Percentiles rank a stretch among this genome's conserved stretches.
Evolutionary conservation across 1,284 basidiomycete genomes (phyloP).

Genomic region (Ustilago esculenta): DNA sequence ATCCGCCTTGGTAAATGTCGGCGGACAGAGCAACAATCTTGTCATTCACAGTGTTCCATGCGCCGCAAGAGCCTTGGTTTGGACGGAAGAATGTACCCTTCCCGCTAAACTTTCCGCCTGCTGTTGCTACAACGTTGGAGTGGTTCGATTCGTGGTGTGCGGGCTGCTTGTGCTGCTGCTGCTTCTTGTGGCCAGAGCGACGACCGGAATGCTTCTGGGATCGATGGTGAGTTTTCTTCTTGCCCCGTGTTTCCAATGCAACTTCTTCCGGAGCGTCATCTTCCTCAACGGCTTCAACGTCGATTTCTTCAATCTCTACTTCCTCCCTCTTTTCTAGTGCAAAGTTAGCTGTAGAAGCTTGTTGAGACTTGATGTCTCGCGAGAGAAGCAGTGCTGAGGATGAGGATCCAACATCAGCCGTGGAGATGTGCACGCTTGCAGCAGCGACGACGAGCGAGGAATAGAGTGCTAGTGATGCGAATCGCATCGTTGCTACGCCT

Average conservation of each 20-base stretch:
- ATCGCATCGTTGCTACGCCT: too few species aligned
- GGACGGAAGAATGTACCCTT: slow-evolving; percentile 37
- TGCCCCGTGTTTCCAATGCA: too few species aligned
- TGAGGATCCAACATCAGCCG: background rate
- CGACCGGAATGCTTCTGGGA: slow-evolving; percentile 13
- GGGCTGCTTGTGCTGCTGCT: background rate
- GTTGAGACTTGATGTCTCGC: background rate
- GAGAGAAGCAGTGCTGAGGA: slow-evolving; percentile 6
- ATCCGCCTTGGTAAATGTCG: slow-evolving; percentile 27
- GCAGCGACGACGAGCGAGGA: slow-evolving; percentile 17
- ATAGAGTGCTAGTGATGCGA: slow-evolving; percentile 13
- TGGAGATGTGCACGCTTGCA: slow-evolving; percentile 15
- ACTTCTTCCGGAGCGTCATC: slow-evolving; percentile 2
- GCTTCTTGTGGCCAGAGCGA: background rate
- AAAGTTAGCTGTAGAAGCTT: background rate
- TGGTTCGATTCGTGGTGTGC: background rate
- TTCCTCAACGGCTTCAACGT: background rate
- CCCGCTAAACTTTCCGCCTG: slow-evolving; percentile 13
- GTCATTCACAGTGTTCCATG: slow-evolving; percentile 23
- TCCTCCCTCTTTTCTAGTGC: slow-evolving; percentile 1
- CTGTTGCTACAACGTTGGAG: background rate
- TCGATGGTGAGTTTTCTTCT: slow-evolving; percentile 16
- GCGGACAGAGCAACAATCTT: slow-evolving; percentile 34
- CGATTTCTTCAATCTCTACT: background rate
- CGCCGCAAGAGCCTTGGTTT: slow-evolving; percentile 36